Base-by-base conservation (phyloP, 2,329 filamentous ascomycete species). In the Hymenoscyphus albidus region DNA sequence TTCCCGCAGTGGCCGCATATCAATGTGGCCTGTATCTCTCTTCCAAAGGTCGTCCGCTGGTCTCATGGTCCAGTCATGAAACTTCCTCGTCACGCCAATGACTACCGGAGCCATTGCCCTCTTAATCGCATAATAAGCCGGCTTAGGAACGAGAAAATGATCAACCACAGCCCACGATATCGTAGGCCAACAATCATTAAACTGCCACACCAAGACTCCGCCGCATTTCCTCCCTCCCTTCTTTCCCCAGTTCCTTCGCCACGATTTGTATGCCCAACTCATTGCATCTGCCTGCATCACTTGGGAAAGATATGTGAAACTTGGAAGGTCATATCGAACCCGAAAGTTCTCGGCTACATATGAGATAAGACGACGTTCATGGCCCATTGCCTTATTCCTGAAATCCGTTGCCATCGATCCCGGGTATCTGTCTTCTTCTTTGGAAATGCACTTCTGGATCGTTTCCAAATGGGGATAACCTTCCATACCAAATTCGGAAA, bases 151-250 rank as follows among this genome's bases (percentile, higher is more conserved):
- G 60, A 77, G 75, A 66, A 80, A 81, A 69, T 82, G 87, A 74
- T 89, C 87, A 13, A 87, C 85, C 48, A 89, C 81, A 0, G 86
- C 80, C 87, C 87, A 90, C 35, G 82, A 86, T 58, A 84, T 86
- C 22, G 84, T 85, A 1, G 87, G 87, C 86, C 86, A 90, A 76
- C 85, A 88, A 75, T 90, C 88, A 70, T 90, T 90, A 61, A 90
- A 78, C 76, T 89, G 87, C 87, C 87, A 90, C 5, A 89, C 85
- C 55, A 90, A 76, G 12, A 85, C 85, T 18, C 87, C 87, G 59
- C 85, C 85, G 70, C 87, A 90, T 64, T 77, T 64, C 18, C 71
- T 69, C 31, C 69, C 62, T 4, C 66, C 70, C 5, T 64, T 58
- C 5, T 67, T 68, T 1, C 66, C 59, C 59, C 72, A 74, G n/a